A percentile compares a stretch with the other conserved stretches of the same genome.
These are phyloP conservation scores for Macaranga tanarius DNA, from an alignment of 441 rosid genomes.

Conservation along the genomic window DNA sequence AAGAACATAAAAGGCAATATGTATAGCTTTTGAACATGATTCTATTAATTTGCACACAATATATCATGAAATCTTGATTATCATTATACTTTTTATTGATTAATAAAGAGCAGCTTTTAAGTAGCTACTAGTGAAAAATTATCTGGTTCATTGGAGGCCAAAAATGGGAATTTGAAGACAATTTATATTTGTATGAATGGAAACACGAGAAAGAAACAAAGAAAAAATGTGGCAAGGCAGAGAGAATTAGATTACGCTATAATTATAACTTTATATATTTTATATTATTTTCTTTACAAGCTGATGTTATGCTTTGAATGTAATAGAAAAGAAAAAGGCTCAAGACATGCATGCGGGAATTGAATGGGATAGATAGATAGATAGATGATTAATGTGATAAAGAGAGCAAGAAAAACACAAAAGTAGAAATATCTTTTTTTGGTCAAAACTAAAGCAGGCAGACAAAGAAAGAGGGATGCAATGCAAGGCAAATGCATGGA, in stretches of 20 bases:
- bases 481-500: constrained; percentile 33
- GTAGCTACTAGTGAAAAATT: no score
- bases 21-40: no score
- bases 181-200: no score
- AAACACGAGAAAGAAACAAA: no score
- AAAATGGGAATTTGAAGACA: background rate
- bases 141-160: background rate
- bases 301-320: background rate
- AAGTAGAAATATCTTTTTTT: constrained; percentile 28
- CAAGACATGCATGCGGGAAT: constrained; percentile 28
- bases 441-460: constrained; percentile 33
- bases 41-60: no score
- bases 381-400: constrained; percentile 24
- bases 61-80: no score
- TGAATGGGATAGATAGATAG: constrained; percentile 11
- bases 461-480: constrained; percentile 26
- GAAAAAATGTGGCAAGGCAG: background rate
- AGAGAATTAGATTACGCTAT: background rate
- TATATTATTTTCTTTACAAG: background rate
- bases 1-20: no score
- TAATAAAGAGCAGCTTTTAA: background rate
- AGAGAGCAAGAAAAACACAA: constrained; percentile 23
- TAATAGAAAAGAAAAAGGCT: background rate
- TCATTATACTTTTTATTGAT: background rate
- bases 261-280: background rate